Evolutionary conservation across 2,329 filamentous ascomycete species (phyloP).

Genomic region (Aureobasidium lini): DNA sequence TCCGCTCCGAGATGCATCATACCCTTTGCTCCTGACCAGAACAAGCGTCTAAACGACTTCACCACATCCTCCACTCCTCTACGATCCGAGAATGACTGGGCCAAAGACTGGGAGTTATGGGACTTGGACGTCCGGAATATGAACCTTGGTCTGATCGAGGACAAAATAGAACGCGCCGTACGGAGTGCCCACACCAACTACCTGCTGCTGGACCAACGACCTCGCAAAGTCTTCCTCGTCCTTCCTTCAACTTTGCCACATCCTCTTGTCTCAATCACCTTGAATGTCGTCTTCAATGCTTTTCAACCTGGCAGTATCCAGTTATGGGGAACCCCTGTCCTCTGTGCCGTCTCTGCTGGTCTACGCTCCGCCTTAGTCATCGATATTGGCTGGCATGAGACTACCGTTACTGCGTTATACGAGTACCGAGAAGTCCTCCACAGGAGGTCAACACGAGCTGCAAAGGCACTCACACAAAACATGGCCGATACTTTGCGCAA

Average conservation of each 20-base stretch:
- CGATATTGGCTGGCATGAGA: slow-evolving; percentile 90
- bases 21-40: slow-evolving; percentile 66
- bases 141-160: slow-evolving; percentile 72
- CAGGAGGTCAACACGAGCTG: slow-evolving; percentile 64
- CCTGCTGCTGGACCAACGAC: slow-evolving; percentile 58
- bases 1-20: slow-evolving; percentile 63
- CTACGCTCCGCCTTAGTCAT: slow-evolving; percentile 79
- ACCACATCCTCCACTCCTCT: slow-evolving; percentile 42
- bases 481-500: slow-evolving; percentile 47
- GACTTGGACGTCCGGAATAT: slow-evolving; percentile 62
- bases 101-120: slow-evolving; percentile 66
- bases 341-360: slow-evolving; percentile 70
- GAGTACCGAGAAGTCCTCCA: slow-evolving; percentile 78
- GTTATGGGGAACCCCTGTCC: slow-evolving; percentile 68
- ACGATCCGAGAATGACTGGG: slow-evolving; percentile 56
- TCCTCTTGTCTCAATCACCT: slow-evolving; percentile 64
- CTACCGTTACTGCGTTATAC: slow-evolving; percentile 75
- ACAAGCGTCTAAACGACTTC: slow-evolving; percentile 75
- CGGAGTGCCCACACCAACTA: slow-evolving; percentile 76
- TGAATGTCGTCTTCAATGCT: slow-evolving; percentile 76
- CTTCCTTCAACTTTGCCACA: slow-evolving; percentile 72
- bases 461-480: slow-evolving; percentile 59
- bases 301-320: slow-evolving; percentile 75
- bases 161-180: slow-evolving; percentile 77
- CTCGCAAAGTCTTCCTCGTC: slow-evolving; percentile 63